Evolutionary conservation across 108 stramenopile genomes (phyloP).

Genomic region (Parietichytrium sp.): DNA sequence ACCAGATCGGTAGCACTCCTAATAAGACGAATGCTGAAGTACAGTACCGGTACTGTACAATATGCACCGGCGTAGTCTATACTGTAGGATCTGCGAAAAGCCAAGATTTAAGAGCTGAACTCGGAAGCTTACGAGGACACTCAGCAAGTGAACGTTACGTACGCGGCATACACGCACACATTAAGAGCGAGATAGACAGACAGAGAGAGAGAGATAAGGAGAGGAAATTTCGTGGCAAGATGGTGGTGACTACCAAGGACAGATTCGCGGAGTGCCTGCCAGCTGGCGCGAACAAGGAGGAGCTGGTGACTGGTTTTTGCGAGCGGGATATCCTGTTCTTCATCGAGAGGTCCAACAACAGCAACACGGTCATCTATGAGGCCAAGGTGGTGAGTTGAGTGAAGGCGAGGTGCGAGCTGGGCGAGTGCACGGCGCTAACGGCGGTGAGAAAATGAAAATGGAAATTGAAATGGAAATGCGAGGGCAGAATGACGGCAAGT

Average conservation of each 20-base stretch:
- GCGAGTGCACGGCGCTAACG: too few species aligned
- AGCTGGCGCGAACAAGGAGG: background rate
- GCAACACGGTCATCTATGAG: slow-evolving; percentile 22
- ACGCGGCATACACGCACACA: background rate
- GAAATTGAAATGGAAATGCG: too few species aligned
- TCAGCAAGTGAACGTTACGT: too few species aligned
- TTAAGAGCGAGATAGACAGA: background rate
- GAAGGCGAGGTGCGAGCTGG: too few species aligned
- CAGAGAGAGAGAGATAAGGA: background rate
- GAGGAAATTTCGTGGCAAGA: background rate
- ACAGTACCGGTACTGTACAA: too few species aligned
- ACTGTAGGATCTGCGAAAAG: too few species aligned
- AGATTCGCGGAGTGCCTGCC: slow-evolving; percentile 6
- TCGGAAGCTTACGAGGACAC: too few species aligned
- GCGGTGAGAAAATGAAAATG: too few species aligned
- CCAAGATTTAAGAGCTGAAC: too few species aligned
- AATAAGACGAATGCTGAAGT: too few species aligned
- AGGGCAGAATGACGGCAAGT: slow-evolving; percentile 22
- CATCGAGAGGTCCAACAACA: slow-evolving; percentile 10
- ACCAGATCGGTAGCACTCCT: too few species aligned
- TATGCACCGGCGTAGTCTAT: too few species aligned
- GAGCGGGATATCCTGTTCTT: background rate
- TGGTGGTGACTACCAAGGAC: background rate
- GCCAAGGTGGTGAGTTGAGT: slow-evolving; percentile 8
- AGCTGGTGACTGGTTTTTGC: background rate